Base-by-base conservation (phyloP, 345 rosid genomes). In the Raphanus sativus region DNA sequence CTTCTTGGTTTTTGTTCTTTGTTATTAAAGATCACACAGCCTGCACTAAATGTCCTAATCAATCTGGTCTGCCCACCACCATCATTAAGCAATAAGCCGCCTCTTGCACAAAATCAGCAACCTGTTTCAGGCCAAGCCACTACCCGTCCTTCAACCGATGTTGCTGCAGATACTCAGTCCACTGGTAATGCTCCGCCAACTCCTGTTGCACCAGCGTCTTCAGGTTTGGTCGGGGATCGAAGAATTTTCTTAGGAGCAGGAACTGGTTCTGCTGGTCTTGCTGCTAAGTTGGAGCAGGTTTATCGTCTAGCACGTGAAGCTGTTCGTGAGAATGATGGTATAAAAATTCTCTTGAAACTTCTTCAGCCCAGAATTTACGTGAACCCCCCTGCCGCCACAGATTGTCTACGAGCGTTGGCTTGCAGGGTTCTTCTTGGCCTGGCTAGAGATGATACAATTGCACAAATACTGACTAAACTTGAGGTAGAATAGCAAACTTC, bases 41-140 rank as follows among this genome's bases (percentile, higher is more conserved):
- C 96, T 71, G 97, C 99, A 54, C 82, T 95, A 71, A 91, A 86
- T 84, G 96, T 92, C 77, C 84, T 95, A 64, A 87, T 95, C 83
- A 92, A 91, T 82, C 93, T 95, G 80, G 99, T 95, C 76, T 95
- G 99, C 71, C 97, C 98, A 38, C 99, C 99, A 4, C 99, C 99
- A 85, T 92, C 99, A 69, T 85, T 95, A 74, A 95, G 97, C 86
- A 90, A 90, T 65, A 95, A 86, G 78, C 90, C 94, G 26, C 82
- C 93, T 66, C 74, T 74, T 79, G 78, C 79, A 62, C 78, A 68
- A 67, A 69, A 58, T 67, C 64, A 78, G 42, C 81, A 72, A 16
- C 74, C 65, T 74, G 69, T 54, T 38, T 68, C 87, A 65, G 84
- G 78, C 48, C 96, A 85, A 81, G 63, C 81, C 64, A 75, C 84